Conservation (phyloP, 352 stramenopile genomes). For the Phytophthora cryptogea region DNA sequence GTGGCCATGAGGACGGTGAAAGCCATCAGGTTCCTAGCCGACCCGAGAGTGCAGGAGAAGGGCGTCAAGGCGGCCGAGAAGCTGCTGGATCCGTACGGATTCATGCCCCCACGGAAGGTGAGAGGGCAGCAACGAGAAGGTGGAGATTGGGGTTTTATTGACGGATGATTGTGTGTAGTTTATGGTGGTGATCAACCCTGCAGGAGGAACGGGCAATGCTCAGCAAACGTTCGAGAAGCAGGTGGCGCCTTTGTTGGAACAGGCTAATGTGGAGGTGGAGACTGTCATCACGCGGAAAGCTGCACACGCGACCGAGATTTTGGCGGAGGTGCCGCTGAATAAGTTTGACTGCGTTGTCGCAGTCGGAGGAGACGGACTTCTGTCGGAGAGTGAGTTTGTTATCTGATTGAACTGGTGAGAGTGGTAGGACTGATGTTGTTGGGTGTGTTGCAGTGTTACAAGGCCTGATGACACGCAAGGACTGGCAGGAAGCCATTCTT, state of each 20-base stretch:
- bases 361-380: constrained; percentile 69
- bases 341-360: constrained; percentile 70
- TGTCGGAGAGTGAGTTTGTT: constrained; percentile 62
- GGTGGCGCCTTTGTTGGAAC: constrained; percentile 57
- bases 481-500: constrained; percentile 62
- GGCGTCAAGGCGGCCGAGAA: constrained; percentile 29
- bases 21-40: constrained; percentile 50
- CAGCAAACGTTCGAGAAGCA: constrained; percentile 53
- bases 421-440: constrained; percentile 7
- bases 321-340: constrained; percentile 42
- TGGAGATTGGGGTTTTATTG: neutral
- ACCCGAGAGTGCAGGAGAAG: constrained; percentile 38
- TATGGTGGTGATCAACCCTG: constrained; percentile 73
- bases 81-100: constrained; percentile 44
- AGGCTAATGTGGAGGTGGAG: constrained; percentile 62
- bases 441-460: constrained; percentile 56
- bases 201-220: constrained; percentile 56
- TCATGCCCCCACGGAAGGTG: constrained; percentile 28
- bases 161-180: constrained; percentile 39
- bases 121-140: neutral
- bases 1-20: constrained; percentile 37
- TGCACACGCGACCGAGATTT: constrained; percentile 63
- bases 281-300: constrained; percentile 53
- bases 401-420: neutral
- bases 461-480: constrained; percentile 65